Conservation (phyloP, 495 filamentous ascomycete genomes). For the Neurospora intermedia region DNA sequence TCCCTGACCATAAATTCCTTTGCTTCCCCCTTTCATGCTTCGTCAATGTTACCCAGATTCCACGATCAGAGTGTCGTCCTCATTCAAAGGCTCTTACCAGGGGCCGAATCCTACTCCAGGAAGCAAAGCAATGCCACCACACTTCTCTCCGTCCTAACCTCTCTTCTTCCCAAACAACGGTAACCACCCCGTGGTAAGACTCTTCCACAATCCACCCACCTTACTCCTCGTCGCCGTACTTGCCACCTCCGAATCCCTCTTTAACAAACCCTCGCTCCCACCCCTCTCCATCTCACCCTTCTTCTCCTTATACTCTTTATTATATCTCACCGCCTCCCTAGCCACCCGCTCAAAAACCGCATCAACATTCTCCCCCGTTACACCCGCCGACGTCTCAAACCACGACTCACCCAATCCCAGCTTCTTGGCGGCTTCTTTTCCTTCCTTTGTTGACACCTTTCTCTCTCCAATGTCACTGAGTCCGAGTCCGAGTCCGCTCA, state of each 20-base stretch:
- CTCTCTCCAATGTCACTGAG: background rate
- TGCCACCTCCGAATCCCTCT: background rate
- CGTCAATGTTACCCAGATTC: no score
- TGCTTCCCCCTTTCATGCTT: no score
- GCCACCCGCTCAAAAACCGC: constrained; percentile 21
- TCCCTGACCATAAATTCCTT: no score
- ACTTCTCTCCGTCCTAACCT: background rate
- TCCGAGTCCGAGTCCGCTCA: background rate
- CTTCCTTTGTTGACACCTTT: background rate
- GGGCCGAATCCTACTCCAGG: background rate
- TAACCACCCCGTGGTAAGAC: background rate
- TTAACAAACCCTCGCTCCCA: background rate
- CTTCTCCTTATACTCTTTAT: constrained; percentile 14
- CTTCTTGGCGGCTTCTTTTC: background rate
- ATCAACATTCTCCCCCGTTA: constrained; percentile 27
- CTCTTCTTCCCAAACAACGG: background rate
- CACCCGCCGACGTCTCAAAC: constrained; percentile 26
- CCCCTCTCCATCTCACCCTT: constrained; percentile 11
- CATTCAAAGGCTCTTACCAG: background rate
- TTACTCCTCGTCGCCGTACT: background rate
- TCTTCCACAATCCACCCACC: background rate
- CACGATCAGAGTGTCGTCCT: no score
- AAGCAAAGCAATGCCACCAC: background rate
- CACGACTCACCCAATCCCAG: background rate
- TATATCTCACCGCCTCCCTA: constrained; percentile 19